Percentiles rank a stretch among this genome's conserved stretches.
phyloP scores from a whole-genome alignment of 2,329 filamentous ascomycete genomes.

The Ceratocystiopsis brevicomis region DNA sequence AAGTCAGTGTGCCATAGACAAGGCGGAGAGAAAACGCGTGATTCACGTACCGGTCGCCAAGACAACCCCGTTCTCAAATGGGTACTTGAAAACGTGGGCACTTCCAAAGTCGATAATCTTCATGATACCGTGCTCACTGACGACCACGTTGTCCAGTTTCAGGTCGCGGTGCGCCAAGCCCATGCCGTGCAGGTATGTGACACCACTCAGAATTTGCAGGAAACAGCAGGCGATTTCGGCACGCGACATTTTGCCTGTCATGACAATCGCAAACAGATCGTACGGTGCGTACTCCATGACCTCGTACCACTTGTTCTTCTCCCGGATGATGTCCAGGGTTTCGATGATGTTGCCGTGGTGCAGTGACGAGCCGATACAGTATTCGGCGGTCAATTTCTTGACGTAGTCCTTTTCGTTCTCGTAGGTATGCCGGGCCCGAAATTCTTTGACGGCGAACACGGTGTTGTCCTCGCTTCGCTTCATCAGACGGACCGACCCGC shows the following conservation, averaged over 20 bases:
- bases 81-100: conserved; percentile 91
- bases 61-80: conserved; percentile 79
- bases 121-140: conserved; percentile 93
- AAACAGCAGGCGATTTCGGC: conserved; percentile 85
- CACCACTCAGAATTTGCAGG: conserved; percentile 83
- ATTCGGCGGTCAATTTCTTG: conserved; percentile 95
- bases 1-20: neutral
- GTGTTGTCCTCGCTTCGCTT: conserved; percentile 82
- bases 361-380: conserved; percentile 90
- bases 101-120: conserved; percentile 99
- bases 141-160: conserved; percentile 94
- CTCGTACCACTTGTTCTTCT: conserved; percentile 89
- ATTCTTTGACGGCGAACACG: conserved; percentile 96
- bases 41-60: conserved; percentile 51
- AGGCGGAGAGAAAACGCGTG: neutral
- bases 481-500: conserved; percentile 85
- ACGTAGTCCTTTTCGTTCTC: conserved; percentile 91
- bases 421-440: conserved; percentile 76
- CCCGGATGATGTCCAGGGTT: conserved; percentile 87
- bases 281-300: conserved; percentile 98
- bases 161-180: conserved; percentile 86
- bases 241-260: conserved; percentile 92
- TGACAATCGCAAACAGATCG: conserved; percentile 93
- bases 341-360: conserved; percentile 98
- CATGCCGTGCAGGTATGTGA: conserved; percentile 88